Evolutionary conservation across 139 green algal genomes (phyloP).

Genomic region (Tetraselmis chui): DNA sequence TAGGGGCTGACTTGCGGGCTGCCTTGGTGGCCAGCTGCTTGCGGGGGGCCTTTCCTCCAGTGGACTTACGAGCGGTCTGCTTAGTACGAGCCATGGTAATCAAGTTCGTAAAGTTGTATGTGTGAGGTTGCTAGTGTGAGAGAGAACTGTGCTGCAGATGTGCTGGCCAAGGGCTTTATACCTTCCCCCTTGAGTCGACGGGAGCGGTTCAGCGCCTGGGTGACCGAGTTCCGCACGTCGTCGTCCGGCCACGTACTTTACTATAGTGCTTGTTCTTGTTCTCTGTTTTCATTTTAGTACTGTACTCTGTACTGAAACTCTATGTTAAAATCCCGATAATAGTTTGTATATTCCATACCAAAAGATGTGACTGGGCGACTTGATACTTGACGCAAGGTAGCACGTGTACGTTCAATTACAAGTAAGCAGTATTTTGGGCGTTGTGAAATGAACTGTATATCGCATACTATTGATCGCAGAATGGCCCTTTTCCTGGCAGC

Average conservation of each 20-base stretch:
- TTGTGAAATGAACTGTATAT: no score
- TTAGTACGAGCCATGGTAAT: slow-evolving; percentile 90
- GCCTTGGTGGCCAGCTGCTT: slow-evolving; percentile 91
- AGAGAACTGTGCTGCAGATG: background rate
- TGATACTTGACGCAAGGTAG: no score
- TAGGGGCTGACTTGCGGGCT: slow-evolving; percentile 82
- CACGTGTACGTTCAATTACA: no score
- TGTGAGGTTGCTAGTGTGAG: background rate
- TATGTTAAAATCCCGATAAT: no score
- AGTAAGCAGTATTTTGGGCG: no score
- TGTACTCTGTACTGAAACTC: no score
- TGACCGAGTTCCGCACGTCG: background rate
- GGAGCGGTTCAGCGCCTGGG: background rate
- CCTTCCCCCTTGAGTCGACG: background rate
- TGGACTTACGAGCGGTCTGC: slow-evolving; percentile 91
- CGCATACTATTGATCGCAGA: no score
- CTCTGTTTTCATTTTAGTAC: background rate
- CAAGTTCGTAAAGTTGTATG: slow-evolving; percentile 19
- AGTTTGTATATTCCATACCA: no score
- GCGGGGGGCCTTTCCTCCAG: slow-evolving; percentile 77
- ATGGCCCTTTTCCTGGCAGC: no score
- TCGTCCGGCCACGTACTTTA: no score
- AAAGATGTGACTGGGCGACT: no score
- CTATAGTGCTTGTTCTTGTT: background rate
- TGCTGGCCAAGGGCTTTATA: background rate